Evolutionary conservation across 2,329 filamentous ascomycete species (phyloP).

Genomic region (Clarireedia monteithiana): DNA sequence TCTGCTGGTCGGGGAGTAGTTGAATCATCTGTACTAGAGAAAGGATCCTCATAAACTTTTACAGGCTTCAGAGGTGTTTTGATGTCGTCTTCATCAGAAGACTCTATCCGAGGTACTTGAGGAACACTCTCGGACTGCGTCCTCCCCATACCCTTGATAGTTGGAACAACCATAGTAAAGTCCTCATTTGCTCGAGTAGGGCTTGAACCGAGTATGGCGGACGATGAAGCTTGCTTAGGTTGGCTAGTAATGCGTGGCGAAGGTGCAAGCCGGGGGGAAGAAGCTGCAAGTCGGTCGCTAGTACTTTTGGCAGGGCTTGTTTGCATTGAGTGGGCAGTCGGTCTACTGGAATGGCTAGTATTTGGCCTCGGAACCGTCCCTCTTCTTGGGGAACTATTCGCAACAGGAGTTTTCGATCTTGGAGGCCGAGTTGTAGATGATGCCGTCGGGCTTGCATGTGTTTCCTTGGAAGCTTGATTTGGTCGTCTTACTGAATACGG

Average conservation of each 20-base stretch:
- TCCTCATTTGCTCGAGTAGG: conserved; percentile 45
- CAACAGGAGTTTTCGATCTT: conserved; percentile 43
- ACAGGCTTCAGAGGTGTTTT: conserved; percentile 23
- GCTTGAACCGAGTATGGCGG: conserved; percentile 25
- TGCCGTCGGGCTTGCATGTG: conserved; percentile 27
- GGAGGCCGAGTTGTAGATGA: conserved; percentile 31
- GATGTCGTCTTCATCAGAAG: conserved; percentile 32
- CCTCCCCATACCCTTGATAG: conserved; percentile 33
- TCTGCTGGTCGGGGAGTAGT: conserved; percentile 38
- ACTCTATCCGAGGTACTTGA: conserved; percentile 31
- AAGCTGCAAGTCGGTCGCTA: conserved; percentile 16
- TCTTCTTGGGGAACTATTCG: conserved; percentile 32
- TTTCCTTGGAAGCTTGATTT: conserved; percentile 25
- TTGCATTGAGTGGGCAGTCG: conserved; percentile 26
- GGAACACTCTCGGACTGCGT: conserved; percentile 20
- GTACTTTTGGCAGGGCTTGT: conserved; percentile 37
- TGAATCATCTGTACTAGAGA: conserved; percentile 39
- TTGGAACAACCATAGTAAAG: conserved; percentile 45
- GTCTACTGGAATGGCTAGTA: conserved; percentile 30
- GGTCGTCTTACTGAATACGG: conserved; percentile 52
- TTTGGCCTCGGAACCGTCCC: conserved; percentile 23
- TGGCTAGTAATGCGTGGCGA: conserved; percentile 19
- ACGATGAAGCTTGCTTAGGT: conserved; percentile 12
- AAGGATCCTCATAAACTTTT: conserved; percentile 56
- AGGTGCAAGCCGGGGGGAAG: conserved; percentile 8